Base-by-base conservation (phyloP, 169 alveolate genomes). In the Theileria annulata region DNA sequence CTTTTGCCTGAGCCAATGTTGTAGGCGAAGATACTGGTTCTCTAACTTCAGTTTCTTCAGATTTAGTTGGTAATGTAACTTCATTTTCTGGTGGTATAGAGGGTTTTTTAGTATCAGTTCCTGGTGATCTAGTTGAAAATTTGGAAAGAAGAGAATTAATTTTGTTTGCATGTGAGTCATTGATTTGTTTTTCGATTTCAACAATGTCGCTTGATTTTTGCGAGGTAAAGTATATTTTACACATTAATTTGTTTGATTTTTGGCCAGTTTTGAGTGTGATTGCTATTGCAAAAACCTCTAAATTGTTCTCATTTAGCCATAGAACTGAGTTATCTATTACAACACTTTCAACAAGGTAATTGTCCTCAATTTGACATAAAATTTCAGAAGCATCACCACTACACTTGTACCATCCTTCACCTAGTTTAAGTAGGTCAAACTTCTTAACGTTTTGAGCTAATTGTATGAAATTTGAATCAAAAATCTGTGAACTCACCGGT, bases 371-470 rank as follows among this genome's bases (percentile, higher is more conserved):
- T 28, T 23, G 31, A 27, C 71, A 62, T 1, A 62, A 27, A 17
- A 5, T 27, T 6, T 62, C 48, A 28, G 71, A n/a, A 28, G 25
- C 35, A 13, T 27, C 71, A 17, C 25, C 48, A 30, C 10, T 17
- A 62, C 71, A 62, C 3, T 37, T 19, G 71, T n/a, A 62, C 71
- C 71, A 62, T 3, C 25, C 48, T 2, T 21, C 71, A n/a, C 23
- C 33, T 4, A 62, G 37, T 28, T n/a, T 15, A 47, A 17, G 31
- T 15, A 62, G 37, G 31, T 62, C 48, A 30, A 62, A 62, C 12
- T 62, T 62, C 42, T 30, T 15, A 28, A 62, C 25, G 71, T 62
- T 62, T 27, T 15, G 31, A 0, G 31, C 31, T 15, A 21, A n/a
- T 27, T 62, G 49, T 17, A 17, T 10, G 37, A n/a, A 62, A 21